A percentile compares a stretch with the other conserved stretches of the same genome.
Conservation (phyloP, 202 grass and related monocot genomes). For the Schoenoplectus tabernaemontani region DNA sequence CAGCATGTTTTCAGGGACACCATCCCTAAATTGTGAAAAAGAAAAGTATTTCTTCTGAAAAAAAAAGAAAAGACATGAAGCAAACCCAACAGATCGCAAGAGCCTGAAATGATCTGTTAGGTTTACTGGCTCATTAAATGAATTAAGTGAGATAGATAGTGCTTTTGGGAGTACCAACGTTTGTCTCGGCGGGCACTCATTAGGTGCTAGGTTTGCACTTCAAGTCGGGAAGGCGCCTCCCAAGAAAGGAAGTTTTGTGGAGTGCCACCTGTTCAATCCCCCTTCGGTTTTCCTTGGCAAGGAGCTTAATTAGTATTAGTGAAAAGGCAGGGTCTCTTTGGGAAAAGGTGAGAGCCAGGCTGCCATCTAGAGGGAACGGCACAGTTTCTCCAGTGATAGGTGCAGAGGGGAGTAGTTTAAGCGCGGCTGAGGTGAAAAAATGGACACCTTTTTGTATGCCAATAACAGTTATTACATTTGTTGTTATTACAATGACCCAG, state of each 20-base stretch:
- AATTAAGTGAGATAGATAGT: constrained; percentile 47
- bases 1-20: constrained; percentile 7
- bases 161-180: constrained; percentile 76
- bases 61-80: constrained; percentile 1
- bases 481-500: constrained; percentile 69
- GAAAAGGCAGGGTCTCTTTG: constrained; percentile 70
- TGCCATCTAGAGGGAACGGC: constrained; percentile 38
- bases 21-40: constrained; percentile 3
- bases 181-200: constrained; percentile 58
- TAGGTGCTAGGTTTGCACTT: constrained; percentile 78
- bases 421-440: constrained; percentile 42
- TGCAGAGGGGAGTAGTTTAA: constrained; percentile 42
- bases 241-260: constrained; percentile 66
- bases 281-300: constrained; percentile 84
- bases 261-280: constrained; percentile 86
- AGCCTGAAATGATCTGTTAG: constrained; percentile 80
- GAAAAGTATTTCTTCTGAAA: background rate
- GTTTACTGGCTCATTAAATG: constrained; percentile 50
- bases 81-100: constrained; percentile 28
- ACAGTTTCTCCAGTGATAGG: constrained; percentile 10
- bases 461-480: constrained; percentile 95
- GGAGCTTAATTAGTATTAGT: constrained; percentile 68
- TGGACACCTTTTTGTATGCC: constrained; percentile 84
- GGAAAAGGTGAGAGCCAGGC: constrained; percentile 53
- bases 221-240: constrained; percentile 74